phyloP scores from a whole-genome alignment of 2,329 filamentous ascomycete genomes.

The Keithomyces neogunnii region DNA sequence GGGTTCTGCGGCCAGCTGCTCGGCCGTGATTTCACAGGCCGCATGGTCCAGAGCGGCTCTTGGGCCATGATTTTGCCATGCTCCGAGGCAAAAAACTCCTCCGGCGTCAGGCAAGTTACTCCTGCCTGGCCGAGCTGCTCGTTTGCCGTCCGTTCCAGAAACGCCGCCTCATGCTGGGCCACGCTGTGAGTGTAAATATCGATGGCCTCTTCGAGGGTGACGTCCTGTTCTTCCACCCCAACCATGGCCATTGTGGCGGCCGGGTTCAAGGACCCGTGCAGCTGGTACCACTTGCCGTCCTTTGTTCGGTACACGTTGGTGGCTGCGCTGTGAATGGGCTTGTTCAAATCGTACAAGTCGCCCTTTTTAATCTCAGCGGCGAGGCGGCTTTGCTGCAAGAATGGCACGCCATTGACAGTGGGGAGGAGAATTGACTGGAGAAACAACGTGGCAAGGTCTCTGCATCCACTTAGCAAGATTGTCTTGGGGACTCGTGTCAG shows the following conservation, averaged over 20 bases:
- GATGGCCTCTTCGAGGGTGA: conserved; percentile 20
- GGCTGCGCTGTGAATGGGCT: conserved; percentile 21
- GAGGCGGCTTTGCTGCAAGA: not conserved
- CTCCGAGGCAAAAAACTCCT: conserved; percentile 21
- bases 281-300: conserved; percentile 25
- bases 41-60: not conserved
- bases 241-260: conserved; percentile 22
- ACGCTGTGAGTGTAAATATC: conserved; percentile 15
- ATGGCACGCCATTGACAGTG: not conserved
- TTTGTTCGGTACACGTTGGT: conserved; percentile 26
- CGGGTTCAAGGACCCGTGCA: conserved; percentile 25
- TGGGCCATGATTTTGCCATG: conserved; percentile 10
- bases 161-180: conserved; percentile 16
- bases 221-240: conserved; percentile 17
- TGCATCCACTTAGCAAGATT: not conserved
- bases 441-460: not conserved
- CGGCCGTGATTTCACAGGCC: not conserved
- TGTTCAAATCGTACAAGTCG: conserved; percentile 5
- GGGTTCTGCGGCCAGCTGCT: conserved; percentile 3
- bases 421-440: not conserved
- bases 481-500: not conserved
- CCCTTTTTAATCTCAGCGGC: not conserved
- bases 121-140: conserved; percentile 24
- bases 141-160: conserved; percentile 22
- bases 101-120: conserved; percentile 21